phyloP scores from a whole-genome alignment of 169 alveolate genomes.

The Prorocentrum cordatum region DNA sequence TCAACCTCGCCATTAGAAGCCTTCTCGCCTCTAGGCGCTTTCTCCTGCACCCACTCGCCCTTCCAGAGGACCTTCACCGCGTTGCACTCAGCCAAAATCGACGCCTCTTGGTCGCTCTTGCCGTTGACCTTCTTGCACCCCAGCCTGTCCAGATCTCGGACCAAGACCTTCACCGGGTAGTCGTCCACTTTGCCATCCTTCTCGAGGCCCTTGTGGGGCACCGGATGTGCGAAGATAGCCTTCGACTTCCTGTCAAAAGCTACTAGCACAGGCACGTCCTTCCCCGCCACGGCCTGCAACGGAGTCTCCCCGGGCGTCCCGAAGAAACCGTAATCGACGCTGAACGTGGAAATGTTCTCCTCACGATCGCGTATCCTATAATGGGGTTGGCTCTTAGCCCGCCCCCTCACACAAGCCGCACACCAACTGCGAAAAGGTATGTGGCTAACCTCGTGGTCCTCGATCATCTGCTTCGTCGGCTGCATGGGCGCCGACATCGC shows the following conservation, averaged over 20 bases:
- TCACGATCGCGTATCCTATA: background rate
- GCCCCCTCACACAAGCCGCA: background rate
- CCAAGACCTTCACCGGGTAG: background rate
- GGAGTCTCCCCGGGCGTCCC: background rate
- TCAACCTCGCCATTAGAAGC: slow-evolving; percentile 14
- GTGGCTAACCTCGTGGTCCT: background rate
- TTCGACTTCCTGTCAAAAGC: background rate
- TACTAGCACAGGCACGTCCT: background rate
- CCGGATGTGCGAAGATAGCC: background rate
- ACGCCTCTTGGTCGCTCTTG: background rate
- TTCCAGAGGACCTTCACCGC: background rate
- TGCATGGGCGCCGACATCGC: too few relatives aligned
- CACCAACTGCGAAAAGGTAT: background rate
- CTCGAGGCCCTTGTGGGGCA: background rate
- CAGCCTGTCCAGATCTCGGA: background rate
- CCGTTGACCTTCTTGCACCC: background rate
- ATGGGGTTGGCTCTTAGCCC: background rate
- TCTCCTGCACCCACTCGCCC: background rate
- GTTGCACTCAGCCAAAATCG: background rate
- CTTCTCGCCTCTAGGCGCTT: slow-evolving; percentile 7
- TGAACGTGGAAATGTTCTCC: background rate
- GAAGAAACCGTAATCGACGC: background rate
- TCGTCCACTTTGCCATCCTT: too few relatives aligned
- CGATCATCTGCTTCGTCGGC: too few relatives aligned
- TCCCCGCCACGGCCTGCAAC: background rate